Evolutionary conservation across 768 basidiomycete species (phyloP).

Genomic region (Rhizopogon vinicolor): DNA sequence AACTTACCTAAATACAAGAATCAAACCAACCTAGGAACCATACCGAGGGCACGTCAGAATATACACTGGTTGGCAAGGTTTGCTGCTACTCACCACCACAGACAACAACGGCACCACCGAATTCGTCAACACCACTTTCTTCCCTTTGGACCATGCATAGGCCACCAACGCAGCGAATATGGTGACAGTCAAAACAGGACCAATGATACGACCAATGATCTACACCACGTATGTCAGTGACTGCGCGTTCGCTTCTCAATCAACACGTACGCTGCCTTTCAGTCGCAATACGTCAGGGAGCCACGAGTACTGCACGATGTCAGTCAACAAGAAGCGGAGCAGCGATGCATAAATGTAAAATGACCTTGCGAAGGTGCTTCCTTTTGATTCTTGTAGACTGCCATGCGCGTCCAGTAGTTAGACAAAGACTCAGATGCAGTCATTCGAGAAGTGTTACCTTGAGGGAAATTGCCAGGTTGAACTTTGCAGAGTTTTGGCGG

Average conservation of each 20-base stretch:
- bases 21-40: slow-evolving; percentile 66
- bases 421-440: not conserved
- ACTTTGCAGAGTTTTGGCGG: slow-evolving; percentile 6
- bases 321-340: not conserved
- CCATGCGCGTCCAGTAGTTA: not conserved
- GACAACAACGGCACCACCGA: slow-evolving; percentile 85
- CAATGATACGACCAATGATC: slow-evolving; percentile 69
- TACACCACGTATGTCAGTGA: slow-evolving; percentile 23
- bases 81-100: slow-evolving; percentile 66
- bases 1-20: slow-evolving; percentile 78
- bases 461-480: slow-evolving; percentile 13
- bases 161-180: slow-evolving; percentile 61
- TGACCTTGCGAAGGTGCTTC: slow-evolving; percentile 49
- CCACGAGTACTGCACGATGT: slow-evolving; percentile 68
- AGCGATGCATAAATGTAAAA: not conserved
- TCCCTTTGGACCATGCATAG: slow-evolving; percentile 55
- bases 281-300: slow-evolving; percentile 81
- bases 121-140: slow-evolving; percentile 65
- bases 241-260: not conserved
- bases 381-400: slow-evolving; percentile 45
- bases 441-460: slow-evolving; percentile 18
- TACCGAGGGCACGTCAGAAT: slow-evolving; percentile 3
- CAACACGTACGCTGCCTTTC: slow-evolving; percentile 67
- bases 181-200: slow-evolving; percentile 83
- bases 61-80: not conserved